Base-by-base conservation (phyloP, 2,329 filamentous ascomycete species). In the Cyanodermella asteris region DNA sequence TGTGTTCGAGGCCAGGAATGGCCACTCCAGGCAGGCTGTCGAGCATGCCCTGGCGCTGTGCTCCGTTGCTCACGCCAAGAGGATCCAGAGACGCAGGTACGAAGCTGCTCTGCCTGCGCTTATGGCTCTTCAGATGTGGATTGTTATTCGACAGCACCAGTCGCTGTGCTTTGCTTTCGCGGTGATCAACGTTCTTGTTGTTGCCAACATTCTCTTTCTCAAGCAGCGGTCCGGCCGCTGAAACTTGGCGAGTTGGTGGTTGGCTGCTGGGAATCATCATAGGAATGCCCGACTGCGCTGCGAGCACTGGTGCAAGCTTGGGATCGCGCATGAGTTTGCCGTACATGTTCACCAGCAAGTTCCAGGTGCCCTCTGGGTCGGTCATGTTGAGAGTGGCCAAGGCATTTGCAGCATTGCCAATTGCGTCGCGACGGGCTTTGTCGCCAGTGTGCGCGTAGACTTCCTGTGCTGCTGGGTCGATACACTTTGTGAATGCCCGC, bases 281-380 rank as follows among this genome's bases (percentile, higher is more conserved):
- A 12, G 16, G 8, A 20, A 17, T 21, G 19, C 16, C 13, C 12
- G 6, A 18, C n/a, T 16, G 14, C 7, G 9, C 6, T 24, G 13
- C 9, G 13, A 20, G 7, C 12, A 41, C 46, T 37, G 36, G 49
- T 40, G 40, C 40, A 30, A 73, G 63, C 23, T 90, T 61, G 28
- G 67, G 65, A n/a, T 76, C 62, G 31, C 90, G 60, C 34, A 91
- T 64, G 28, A 67, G 63, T 39, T n/a, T n/a, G n/a, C n/a, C n/a
- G n/a, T n/a, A n/a, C n/a, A n/a, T n/a, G n/a, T n/a, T n/a, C n/a
- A 71, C 75, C 41, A 97, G 59, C 10, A 97, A 59, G 36, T 91
- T 70, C 39, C 84, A 87, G 20, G 82, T 68, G 11, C 82, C 82
- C 44, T 93, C 84, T 0, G 84, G 84, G 40, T 97, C 84, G 16